Evolutionary conservation across 1,284 basidiomycete genomes (phyloP), one percentile per base, ranked within the genome.

Genomic region (Malassezia caprae): DNA sequence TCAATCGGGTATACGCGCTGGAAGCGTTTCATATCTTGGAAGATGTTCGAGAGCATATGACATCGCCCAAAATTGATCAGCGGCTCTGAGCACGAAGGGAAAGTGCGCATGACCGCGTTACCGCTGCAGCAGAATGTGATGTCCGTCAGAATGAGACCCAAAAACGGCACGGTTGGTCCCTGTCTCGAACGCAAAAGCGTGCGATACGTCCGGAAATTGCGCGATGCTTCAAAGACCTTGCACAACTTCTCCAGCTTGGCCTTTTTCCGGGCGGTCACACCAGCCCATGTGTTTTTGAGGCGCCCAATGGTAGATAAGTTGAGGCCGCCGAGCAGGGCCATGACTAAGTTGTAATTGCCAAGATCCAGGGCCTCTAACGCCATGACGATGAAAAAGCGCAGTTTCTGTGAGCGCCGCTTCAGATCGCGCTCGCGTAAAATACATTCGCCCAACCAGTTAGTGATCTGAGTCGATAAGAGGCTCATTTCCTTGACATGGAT

Each of bases 71-170:
- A 91, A 76, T 98, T 98, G 74, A 96, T 81, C 45, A 98, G 77
- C 2, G 85, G 79, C 52, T 84, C 83, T 11, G 88, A 87, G 12
- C 54, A 53, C 2, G 85, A 79, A 51, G 84, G 83, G 19, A 58
- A 60, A n/a, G 84, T 80, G 60, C 93, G 81, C 65, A 84, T 81
- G 8, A 86, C 85, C 8, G 89, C 85, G 75, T 96, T 96, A 34
- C 93, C 93, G 69, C 94, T 93, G 49, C 87, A 83, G 66, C 89
- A 91, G 76, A 96, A 98, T 1, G 90, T 96, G 58, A 96, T 81
- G 76, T 93, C 89, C 4, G 89, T 90, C 59, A 90, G 78, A 75
- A 89, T 89, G 21, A 90, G 78, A 41, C 88, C 88, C n/a, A 72
- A 53, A 58, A 73, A 74, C 5, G 72, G 72, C 15, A 74, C 46